These are phyloP conservation scores for Pseudopyrenochaeta lycopersici DNA, from an alignment of 2,329 filamentous ascomycete genomes.

Conservation along the genomic window DNA sequence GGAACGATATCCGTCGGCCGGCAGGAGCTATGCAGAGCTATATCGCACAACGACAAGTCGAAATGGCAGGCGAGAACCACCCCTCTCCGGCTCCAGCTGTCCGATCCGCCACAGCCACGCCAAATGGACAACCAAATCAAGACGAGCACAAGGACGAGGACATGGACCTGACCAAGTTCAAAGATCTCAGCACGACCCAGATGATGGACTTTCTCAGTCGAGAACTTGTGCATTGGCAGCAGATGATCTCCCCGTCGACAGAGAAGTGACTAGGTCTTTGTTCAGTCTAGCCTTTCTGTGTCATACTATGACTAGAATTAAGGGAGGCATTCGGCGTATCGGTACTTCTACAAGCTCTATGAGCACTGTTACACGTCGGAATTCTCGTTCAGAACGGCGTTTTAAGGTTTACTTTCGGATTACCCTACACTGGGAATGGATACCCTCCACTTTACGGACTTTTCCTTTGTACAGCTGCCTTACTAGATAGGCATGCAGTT, in stretches of 20 bases:
- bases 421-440: conserved; percentile 27
- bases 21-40: conserved; percentile 88
- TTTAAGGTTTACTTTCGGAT: conserved; percentile 23
- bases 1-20: conserved; percentile 87
- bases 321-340: conserved; percentile 4
- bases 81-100: conserved; percentile 34
- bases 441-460: conserved; percentile 42
- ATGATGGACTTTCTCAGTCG: conserved; percentile 91
- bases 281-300: not conserved
- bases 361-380: not conserved
- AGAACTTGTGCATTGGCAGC: conserved; percentile 86
- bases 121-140: conserved; percentile 31
- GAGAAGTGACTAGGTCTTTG: conserved; percentile 32
- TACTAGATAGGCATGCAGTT: not conserved
- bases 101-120: conserved; percentile 22
- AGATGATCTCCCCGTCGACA: conserved; percentile 50
- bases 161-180: conserved; percentile 63
- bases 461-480: not conserved
- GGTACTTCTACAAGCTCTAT: not conserved
- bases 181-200: conserved; percentile 78
- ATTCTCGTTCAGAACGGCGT: conserved; percentile 3
- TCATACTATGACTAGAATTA: too few relatives aligned
- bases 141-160: conserved; percentile 53
- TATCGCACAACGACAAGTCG: conserved; percentile 87
- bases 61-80: conserved; percentile 72